phyloP scores from a whole-genome alignment of 345 rosid species.

The Capsella bursapastoris region DNA sequence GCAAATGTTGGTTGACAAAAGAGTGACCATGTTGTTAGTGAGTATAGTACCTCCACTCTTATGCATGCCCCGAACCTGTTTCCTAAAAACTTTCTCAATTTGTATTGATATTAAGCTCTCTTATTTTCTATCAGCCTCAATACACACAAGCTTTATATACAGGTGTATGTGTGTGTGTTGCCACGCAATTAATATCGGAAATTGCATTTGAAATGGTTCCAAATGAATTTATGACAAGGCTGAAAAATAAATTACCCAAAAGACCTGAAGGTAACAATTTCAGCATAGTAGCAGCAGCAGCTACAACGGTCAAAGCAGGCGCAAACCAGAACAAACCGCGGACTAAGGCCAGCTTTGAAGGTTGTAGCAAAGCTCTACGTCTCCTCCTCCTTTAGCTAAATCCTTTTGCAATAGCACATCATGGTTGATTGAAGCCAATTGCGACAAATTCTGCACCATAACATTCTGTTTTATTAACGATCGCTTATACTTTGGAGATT shows the following conservation, averaged over 20 bases:
- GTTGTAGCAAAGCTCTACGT: constrained; percentile 43
- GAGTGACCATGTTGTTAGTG: too few species aligned
- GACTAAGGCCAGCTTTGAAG: constrained; percentile 34
- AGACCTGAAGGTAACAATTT: constrained; percentile 20
- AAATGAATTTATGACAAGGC: constrained; percentile 33
- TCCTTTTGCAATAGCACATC: constrained; percentile 75
- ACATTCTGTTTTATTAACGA: not conserved
- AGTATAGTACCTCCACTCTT: too few species aligned
- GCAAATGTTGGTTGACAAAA: too few species aligned
- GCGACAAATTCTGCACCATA: constrained; percentile 73
- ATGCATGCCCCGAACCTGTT: too few species aligned
- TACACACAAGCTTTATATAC: constrained; percentile 22
- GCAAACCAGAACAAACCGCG: not conserved
- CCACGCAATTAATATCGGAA: constrained; percentile 10
- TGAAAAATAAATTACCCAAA: constrained; percentile 21
- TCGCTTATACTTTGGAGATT: not conserved
- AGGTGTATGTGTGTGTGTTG: constrained; percentile 22
- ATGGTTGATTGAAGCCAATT: constrained; percentile 78
- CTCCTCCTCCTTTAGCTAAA: constrained; percentile 48
- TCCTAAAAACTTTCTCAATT: too few species aligned
- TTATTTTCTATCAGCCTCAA: constrained; percentile 33
- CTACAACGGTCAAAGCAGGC: constrained; percentile 43
- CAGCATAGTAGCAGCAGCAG: constrained; percentile 38
- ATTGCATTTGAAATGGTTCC: constrained; percentile 37
- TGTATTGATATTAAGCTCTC: not conserved